phyloP scores from a whole-genome alignment of 1,284 basidiomycete genomes.

The Pseudozyma sp. region DNA sequence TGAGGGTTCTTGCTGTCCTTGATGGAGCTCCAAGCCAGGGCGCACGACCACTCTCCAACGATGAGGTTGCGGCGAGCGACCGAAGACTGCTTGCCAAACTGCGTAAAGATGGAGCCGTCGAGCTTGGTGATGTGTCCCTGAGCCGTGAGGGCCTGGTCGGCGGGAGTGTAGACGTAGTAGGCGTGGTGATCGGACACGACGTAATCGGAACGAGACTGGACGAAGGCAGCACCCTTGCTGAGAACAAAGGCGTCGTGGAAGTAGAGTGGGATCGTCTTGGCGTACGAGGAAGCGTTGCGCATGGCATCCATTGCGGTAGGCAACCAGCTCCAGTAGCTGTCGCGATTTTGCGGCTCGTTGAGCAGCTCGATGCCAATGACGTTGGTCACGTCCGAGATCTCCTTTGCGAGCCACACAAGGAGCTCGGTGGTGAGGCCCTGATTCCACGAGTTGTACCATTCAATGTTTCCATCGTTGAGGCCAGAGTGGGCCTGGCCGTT shows the following conservation, averaged over 20 bases:
- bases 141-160: conserved; percentile 54
- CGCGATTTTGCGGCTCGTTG: conserved; percentile 75
- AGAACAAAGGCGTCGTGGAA: conserved; percentile 81
- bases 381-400: conserved; percentile 77
- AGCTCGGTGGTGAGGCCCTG: conserved; percentile 75
- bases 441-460: conserved; percentile 73
- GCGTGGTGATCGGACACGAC: conserved; percentile 82
- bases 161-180: conserved; percentile 73
- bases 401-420: conserved; percentile 74
- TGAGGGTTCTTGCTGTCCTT: conserved; percentile 72
- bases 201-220: conserved; percentile 76
- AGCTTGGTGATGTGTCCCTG: conserved; percentile 62
- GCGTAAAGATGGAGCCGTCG: conserved; percentile 45
- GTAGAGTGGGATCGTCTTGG: conserved; percentile 76
- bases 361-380: conserved; percentile 80
- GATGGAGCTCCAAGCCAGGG: conserved; percentile 75
- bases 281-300: conserved; percentile 72
- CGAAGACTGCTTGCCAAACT: conserved; percentile 33
- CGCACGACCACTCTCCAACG: conserved; percentile 72
- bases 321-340: conserved; percentile 64
- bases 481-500: conserved; percentile 79
- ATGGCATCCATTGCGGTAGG: conserved; percentile 73
- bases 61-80: conserved; percentile 74
- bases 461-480: conserved; percentile 75
- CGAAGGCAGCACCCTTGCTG: conserved; percentile 73